Base-by-base conservation (phyloP, 768 basidiomycete species). In the Collybiopsis confluens region DNA sequence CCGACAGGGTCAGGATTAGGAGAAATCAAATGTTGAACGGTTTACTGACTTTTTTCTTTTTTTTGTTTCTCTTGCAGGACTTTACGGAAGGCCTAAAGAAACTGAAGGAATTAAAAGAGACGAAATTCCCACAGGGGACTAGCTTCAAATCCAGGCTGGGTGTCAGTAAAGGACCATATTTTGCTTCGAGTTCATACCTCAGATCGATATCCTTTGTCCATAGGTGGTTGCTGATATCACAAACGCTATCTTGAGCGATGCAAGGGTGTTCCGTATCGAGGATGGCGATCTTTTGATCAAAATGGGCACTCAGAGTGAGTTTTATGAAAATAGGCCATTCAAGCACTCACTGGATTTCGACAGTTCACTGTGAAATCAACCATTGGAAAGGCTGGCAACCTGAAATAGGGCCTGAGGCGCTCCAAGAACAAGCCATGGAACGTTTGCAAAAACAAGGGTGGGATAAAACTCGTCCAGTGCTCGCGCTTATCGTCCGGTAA, bases 201-300 rank as follows among this genome's bases (percentile, higher is more conserved):
- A 23, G 37, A 11, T 20, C 40, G 26, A 24, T 24, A n/a, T n/a
- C n/a, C n/a, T n/a, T n/a, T n/a, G n/a, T n/a, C n/a, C n/a, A n/a
- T n/a, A 64, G 59, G 35, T 28, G 1, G 30, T 64, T n/a, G 44
- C 24, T 8, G 47, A 30, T 4, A 37, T 61, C 18, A 60, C 44
- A 30, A 61, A 64, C 33, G 61, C 56, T 2, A 36, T 62, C 21
- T 20, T 62, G 42, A 54, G 50, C 21, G 63, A 64, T 35, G 5
- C n/a, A 15, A 62, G 63, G 7, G 57, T 59, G 16, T 55, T 62
- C 35, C 59, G 58, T 23, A 37, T 59, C 1, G 26, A 50, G 3
- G 50, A 54, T n/a, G 23, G 35, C 8, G 28, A 30, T 20, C 59
- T 59, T 13, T 35, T 57, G 10, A n/a, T 23, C 9, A 44, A 53